A percentile compares a stretch with the other conserved stretches of the same genome.
phyloP scores from a whole-genome alignment of 2,329 filamentous ascomycete genomes.

The Calcarisporium arbuscula region DNA sequence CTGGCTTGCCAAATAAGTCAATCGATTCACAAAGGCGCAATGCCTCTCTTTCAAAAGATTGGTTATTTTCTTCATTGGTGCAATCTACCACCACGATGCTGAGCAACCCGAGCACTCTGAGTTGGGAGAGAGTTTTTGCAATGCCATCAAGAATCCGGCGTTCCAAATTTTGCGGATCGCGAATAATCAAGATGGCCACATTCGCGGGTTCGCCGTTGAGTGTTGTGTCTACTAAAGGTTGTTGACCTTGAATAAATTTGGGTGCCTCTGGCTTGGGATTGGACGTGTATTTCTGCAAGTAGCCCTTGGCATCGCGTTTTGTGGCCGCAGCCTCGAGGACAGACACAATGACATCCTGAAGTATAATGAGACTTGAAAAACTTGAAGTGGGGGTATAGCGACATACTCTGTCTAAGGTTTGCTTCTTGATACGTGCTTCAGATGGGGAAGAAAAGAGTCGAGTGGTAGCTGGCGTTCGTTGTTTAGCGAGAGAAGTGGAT shows the following conservation, averaged over 20 bases:
- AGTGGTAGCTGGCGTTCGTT: slow-evolving; percentile 11
- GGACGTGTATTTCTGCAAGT: slow-evolving; percentile 73
- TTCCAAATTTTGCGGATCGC: slow-evolving; percentile 64
- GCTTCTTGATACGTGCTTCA: slow-evolving; percentile 22
- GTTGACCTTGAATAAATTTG: slow-evolving; percentile 28
- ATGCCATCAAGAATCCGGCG: slow-evolving; percentile 66
- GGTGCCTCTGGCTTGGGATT: slow-evolving; percentile 12
- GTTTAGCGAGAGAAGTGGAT: too few relatives aligned
- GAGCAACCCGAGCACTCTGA: slow-evolving; percentile 72
- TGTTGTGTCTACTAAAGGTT: slow-evolving; percentile 6
- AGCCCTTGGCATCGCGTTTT: slow-evolving; percentile 86
- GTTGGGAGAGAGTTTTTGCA: slow-evolving; percentile 75
- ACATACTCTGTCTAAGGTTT: slow-evolving; percentile 24
- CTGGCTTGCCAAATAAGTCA: slow-evolving; percentile 60
- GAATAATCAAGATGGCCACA: slow-evolving; percentile 80
- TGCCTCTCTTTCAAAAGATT: slow-evolving; percentile 54
- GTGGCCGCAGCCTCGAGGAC: slow-evolving; percentile 85
- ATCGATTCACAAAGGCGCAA: slow-evolving; percentile 70
- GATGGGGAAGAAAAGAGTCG: slow-evolving; percentile 24
- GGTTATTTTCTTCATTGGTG: slow-evolving; percentile 32
- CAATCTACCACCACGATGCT: slow-evolving; percentile 82
- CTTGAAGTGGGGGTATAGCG: slow-evolving; percentile 1
- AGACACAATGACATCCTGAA: slow-evolving; percentile 76
- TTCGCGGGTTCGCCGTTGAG: slow-evolving; percentile 43
- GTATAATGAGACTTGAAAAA: neutral